Evolutionary conservation across 768 basidiomycete species (phyloP).

Genomic region (Amanita muscaria): DNA sequence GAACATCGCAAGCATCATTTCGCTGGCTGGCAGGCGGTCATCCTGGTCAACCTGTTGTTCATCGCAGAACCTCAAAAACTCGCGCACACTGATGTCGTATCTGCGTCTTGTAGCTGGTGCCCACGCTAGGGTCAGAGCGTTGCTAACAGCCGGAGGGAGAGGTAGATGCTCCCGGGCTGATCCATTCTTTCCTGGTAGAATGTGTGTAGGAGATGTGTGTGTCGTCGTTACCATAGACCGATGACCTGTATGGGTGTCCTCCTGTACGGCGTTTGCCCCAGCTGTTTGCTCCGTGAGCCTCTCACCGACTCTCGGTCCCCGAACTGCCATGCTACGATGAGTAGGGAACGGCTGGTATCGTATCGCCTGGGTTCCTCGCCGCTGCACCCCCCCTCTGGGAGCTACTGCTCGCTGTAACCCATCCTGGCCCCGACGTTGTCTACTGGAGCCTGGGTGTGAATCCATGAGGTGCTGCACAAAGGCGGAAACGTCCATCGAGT

Average conservation of each 20-base stretch:
- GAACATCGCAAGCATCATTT: constrained; percentile 22
- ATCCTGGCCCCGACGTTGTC: not conserved
- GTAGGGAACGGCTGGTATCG: too few species aligned
- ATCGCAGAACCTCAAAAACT: constrained; percentile 16
- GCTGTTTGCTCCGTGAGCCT: not conserved
- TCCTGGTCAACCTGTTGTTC: constrained; percentile 9
- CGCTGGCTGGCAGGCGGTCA: constrained; percentile 15
- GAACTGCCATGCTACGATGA: too few species aligned
- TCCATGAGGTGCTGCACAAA: not conserved
- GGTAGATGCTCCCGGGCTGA: too few species aligned
- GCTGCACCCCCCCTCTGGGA: too few species aligned
- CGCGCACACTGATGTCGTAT: constrained; percentile 10
- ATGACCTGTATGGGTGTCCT: not conserved
- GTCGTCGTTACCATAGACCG: not conserved
- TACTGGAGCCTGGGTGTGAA: not conserved
- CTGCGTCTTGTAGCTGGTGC: constrained; percentile 8
- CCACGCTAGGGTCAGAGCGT: constrained; percentile 10
- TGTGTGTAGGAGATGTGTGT: not conserved
- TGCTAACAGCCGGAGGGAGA: too few species aligned
- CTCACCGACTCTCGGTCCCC: too few species aligned
- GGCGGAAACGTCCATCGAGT: not conserved
- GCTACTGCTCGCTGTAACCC: not conserved
- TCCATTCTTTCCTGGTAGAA: not conserved
- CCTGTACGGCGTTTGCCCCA: not conserved
- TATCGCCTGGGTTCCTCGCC: too few species aligned